Evolutionary conservation across 2,329 filamentous ascomycete genomes (phyloP).

Genomic region (Arachnomyces sp.): DNA sequence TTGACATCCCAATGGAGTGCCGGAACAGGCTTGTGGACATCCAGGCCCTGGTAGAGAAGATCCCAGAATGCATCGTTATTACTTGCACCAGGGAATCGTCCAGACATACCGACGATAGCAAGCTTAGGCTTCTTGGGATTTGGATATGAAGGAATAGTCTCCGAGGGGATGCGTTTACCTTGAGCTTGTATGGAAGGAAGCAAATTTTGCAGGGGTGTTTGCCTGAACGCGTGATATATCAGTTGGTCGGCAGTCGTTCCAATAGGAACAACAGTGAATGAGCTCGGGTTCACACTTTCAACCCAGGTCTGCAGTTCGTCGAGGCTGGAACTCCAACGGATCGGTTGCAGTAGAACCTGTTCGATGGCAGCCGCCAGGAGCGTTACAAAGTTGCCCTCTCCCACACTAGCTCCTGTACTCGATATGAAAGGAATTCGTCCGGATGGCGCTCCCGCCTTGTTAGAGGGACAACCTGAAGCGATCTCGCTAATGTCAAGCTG

Average conservation of each 20-base stretch:
- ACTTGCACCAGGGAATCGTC: conserved; percentile 1
- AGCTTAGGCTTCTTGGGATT: conserved; percentile 3
- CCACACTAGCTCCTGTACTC: too few relatives aligned
- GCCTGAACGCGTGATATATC: not conserved
- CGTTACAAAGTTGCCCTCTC: not conserved
- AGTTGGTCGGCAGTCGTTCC: too few relatives aligned
- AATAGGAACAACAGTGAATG: too few relatives aligned
- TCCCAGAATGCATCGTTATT: too few relatives aligned
- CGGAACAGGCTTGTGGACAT: not conserved
- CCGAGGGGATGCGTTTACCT: too few relatives aligned
- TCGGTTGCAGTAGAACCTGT: not conserved
- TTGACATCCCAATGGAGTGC: not conserved
- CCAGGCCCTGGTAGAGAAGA: not conserved
- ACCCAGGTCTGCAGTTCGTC: not conserved
- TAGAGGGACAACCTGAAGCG: not conserved
- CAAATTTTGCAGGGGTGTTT: not conserved
- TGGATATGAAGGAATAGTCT: too few relatives aligned
- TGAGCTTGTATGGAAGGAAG: not conserved
- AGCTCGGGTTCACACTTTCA: too few relatives aligned
- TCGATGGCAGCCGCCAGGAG: not conserved
- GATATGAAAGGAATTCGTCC: not conserved
- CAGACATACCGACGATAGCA: conserved; percentile 8
- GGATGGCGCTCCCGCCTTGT: not conserved
- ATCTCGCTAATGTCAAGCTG: conserved; percentile 1
- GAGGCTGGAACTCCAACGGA: not conserved